phyloP scores from a whole-genome alignment of 148 eudicot species.

The Rhododendron ferrugineum region DNA sequence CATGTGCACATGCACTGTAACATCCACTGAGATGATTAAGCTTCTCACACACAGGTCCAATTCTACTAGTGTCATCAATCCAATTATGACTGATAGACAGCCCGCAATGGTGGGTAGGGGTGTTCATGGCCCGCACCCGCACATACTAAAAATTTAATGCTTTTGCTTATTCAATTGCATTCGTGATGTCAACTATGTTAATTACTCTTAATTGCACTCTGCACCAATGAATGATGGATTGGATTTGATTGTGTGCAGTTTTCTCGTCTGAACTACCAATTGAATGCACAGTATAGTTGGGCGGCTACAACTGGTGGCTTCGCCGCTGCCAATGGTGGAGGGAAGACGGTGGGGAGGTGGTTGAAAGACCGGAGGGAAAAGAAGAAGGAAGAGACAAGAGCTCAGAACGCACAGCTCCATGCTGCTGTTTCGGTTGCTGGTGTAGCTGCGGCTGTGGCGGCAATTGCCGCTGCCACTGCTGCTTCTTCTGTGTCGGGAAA shows the following conservation, averaged over 20 bases:
- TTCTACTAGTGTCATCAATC: background rate
- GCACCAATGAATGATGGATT: background rate
- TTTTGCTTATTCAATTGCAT: background rate
- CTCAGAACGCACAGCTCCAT: conserved; percentile 87
- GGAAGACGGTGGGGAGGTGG: conserved; percentile 98
- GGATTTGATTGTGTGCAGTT: conserved; percentile 39
- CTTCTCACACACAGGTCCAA: background rate
- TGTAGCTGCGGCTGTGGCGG: conserved; percentile 93
- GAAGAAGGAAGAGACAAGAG: conserved; percentile 82
- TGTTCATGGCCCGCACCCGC: background rate
- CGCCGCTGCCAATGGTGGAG: conserved; percentile 39
- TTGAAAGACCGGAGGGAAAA: conserved; percentile 82
- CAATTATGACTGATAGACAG: conserved; percentile 10
- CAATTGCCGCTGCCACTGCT: conserved; percentile 89
- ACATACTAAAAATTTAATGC: background rate
- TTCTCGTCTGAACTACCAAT: conserved; percentile 48
- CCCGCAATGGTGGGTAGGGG: conserved; percentile 6
- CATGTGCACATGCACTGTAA: background rate
- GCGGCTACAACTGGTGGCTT: conserved; percentile 19
- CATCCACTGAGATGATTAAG: background rate
- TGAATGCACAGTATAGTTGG: conserved; percentile 43
- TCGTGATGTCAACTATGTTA: background rate
- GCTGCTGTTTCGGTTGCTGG: conserved; percentile 94
- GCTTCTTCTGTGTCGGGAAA: conserved; percentile 57
- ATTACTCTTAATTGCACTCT: background rate